These are phyloP conservation scores for Durotheca rogersii DNA, from an alignment of 495 filamentous ascomycete genomes.

Conservation along the genomic window DNA sequence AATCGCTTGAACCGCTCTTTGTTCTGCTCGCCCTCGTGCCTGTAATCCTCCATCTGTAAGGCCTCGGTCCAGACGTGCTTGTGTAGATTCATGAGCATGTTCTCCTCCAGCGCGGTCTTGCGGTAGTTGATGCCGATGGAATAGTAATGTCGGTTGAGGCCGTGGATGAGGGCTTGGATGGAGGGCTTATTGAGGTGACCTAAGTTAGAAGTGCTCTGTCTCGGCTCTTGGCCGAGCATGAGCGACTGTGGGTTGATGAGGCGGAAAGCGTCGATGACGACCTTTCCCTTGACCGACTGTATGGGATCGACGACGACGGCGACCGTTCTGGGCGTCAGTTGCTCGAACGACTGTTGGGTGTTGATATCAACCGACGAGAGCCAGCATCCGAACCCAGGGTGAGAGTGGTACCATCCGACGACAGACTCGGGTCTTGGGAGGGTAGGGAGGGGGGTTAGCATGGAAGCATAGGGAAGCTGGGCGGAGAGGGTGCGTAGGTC, in stretches of 20 bases:
- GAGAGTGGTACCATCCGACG: constrained; percentile 99
- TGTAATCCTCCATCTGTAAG: constrained; percentile 95
- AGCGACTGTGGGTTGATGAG: constrained; percentile 98
- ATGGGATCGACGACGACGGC: constrained; percentile 98
- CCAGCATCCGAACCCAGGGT: constrained; percentile 99
- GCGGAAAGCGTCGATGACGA: constrained; percentile 98
- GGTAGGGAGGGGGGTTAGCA: constrained; percentile 6
- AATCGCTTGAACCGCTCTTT: constrained; percentile 82
- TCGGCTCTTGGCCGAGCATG: constrained; percentile 97
- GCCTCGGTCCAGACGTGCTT: constrained; percentile 99
- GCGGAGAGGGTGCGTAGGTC: constrained; percentile 32
- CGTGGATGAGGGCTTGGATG: constrained; percentile 98
- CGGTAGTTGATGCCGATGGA: constrained; percentile 97
- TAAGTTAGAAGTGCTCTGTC: constrained; percentile 95
- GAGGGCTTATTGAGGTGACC: constrained; percentile 98
- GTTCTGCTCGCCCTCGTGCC: constrained; percentile 76
- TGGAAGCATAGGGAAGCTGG: not conserved
- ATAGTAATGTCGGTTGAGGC: constrained; percentile 97
- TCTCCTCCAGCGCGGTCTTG: constrained; percentile 96
- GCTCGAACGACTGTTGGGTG: constrained; percentile 98
- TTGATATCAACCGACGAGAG: constrained; percentile 98
- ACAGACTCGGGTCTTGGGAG: constrained; percentile 83
- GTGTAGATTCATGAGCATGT: constrained; percentile 99
- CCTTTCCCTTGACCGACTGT: constrained; percentile 98
- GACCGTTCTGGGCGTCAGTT: constrained; percentile 91